Evolutionary conservation across 495 filamentous ascomycete species (phyloP), one percentile per base, ranked within the genome.

Genomic region (Neurospora africana): DNA sequence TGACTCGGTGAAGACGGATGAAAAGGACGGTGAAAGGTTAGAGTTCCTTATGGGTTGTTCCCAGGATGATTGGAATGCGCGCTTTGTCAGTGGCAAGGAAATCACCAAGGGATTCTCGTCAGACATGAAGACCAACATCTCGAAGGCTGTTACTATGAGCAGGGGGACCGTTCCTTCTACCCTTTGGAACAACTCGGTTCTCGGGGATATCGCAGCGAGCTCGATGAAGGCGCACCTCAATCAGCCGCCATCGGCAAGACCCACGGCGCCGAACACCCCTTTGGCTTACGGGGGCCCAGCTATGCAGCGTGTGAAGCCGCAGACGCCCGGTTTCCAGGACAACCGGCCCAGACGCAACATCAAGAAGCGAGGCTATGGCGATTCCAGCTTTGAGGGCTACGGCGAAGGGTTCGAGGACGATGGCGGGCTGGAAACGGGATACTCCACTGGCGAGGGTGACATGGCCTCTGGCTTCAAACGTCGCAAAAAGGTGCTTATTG

Each of bases 301-400:
- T 65, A 74, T 10, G 53, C 74, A 75, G 11, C 76, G 80, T 37
- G 41, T 74, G 43, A 81, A 79, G 74, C 71, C 76, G 13, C 73
- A 72, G 76, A 78, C 75, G 37, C 74, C 69, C 37, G 44, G 72
- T 61, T 74, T 75, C 17, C 77, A 74, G 40, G 78, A 79, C 15
- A 74, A 74, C 69, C 76, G 82, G 19, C 81, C 77, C 58, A 84
- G 83, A 76, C 81, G 84, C 39, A 82, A 74, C 74, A 74, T 80
- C 70, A 87, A 85, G 81, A 87, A 84, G 78, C 79, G 85, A 73
- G 82, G 82, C 71, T 89, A 84, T 75, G 82, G 83, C 65, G 86
- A 87, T 74, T 83, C 80, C 71, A 88, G 84, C 75, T 88, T 83
- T 75, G 86, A 88, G 72, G 86, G 86, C 58, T 88, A 88, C 75